These are phyloP conservation scores for Orbilia oligospora DNA, from an alignment of 2,329 filamentous ascomycete species.

Conservation along the genomic window DNA sequence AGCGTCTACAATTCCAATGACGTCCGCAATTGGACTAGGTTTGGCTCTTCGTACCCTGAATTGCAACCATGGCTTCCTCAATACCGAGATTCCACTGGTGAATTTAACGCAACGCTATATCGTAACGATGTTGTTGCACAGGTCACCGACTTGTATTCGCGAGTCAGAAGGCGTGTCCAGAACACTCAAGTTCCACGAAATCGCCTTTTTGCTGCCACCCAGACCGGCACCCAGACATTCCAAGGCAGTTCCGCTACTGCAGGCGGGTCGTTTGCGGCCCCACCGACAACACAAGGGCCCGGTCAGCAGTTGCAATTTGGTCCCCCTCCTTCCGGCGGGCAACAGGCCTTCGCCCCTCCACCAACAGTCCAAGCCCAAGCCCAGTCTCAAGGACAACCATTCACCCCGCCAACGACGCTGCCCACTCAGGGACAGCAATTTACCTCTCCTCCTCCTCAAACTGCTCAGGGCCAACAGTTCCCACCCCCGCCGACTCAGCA, in stretches of 20 bases:
- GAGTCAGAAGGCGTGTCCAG: constrained; percentile 44
- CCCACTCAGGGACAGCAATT: constrained; percentile 34
- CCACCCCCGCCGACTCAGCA: constrained; percentile 6
- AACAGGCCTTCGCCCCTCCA: constrained; percentile 36
- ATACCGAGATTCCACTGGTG: constrained; percentile 37
- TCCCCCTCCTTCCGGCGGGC: constrained; percentile 18
- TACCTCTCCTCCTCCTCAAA: constrained; percentile 34
- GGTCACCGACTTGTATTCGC: constrained; percentile 49
- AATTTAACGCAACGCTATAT: constrained; percentile 42
- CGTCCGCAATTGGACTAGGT: constrained; percentile 48
- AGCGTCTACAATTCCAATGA: constrained; percentile 48
- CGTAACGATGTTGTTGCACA: constrained; percentile 50
- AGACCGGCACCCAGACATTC: constrained; percentile 6
- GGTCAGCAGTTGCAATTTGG: constrained; percentile 17
- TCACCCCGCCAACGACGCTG: constrained; percentile 28
- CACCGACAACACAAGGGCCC: constrained; percentile 37
- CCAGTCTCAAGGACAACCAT: constrained; percentile 13
- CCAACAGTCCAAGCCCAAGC: constrained; percentile 15
- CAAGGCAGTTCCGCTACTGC: constrained; percentile 5
- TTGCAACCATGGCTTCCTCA: constrained; percentile 55
- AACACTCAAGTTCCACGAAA: constrained; percentile 46
- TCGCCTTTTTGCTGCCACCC: constrained; percentile 44
- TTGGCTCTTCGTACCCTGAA: constrained; percentile 56
- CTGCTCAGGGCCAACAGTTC: constrained; percentile 14
- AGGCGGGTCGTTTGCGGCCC: constrained; percentile 27